Conservation (phyloP, 176 grass and related monocot species). For the Phyllostachys edulis region DNA sequence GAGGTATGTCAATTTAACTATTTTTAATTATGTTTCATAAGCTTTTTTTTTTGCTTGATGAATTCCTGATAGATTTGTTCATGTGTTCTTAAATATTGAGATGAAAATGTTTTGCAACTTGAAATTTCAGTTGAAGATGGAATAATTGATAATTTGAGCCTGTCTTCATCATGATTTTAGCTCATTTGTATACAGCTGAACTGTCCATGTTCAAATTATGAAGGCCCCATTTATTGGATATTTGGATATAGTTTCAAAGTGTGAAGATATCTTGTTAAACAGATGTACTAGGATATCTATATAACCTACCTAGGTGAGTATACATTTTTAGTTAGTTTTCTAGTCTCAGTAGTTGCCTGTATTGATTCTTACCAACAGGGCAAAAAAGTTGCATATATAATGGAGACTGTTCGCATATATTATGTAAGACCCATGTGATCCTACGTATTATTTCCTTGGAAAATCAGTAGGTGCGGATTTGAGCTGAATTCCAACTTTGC, state of each 20-base stretch:
- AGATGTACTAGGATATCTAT: neutral
- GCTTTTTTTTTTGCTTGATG: neutral
- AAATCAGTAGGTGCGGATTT: neutral
- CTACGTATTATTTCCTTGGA: neutral
- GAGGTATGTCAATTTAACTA: slow-evolving; percentile 49
- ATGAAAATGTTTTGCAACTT: neutral
- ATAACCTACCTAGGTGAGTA: neutral
- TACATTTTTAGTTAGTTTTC: neutral
- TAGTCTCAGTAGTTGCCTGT: slow-evolving; percentile 1
- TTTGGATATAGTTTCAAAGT: neutral
- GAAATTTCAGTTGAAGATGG: neutral
- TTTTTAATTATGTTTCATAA: neutral
- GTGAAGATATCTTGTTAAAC: neutral
- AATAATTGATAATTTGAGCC: neutral
- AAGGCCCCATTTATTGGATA: neutral
- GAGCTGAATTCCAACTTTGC: neutral
- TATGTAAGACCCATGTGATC: too few relatives aligned
- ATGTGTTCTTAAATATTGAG: neutral
- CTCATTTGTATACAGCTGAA: slow-evolving; percentile 2
- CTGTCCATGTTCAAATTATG: neutral
- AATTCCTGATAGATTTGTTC: neutral
- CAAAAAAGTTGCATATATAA: neutral
- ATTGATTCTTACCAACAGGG: neutral
- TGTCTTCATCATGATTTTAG: neutral
- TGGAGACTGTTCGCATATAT: neutral